Conservation (phyloP, 75 land plant species). For the Pinus taeda region DNA sequence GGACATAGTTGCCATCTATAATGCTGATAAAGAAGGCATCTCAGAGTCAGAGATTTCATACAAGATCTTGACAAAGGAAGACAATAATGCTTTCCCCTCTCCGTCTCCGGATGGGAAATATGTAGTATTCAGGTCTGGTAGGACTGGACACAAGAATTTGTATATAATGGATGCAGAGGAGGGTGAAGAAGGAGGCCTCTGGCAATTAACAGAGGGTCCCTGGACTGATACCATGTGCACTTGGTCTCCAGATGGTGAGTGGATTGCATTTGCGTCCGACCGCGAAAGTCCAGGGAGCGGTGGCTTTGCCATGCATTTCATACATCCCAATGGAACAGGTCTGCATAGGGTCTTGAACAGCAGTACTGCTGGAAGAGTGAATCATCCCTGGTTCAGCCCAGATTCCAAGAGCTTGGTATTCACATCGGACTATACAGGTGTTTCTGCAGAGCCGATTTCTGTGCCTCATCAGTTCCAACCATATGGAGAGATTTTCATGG, state of each 20-base stretch:
- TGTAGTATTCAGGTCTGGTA: constrained; percentile 83
- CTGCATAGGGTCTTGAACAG: constrained; percentile 52
- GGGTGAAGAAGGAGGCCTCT: constrained; percentile 55
- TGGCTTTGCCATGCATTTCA: constrained; percentile 57
- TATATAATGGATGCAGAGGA: constrained; percentile 89
- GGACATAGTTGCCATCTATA: constrained; percentile 58
- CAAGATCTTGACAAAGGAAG: constrained; percentile 48
- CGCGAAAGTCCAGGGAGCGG: constrained; percentile 66
- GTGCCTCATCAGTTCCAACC: constrained; percentile 82
- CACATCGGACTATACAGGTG: constrained; percentile 71
- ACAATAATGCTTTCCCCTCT: constrained; percentile 89
- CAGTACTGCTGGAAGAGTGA: constrained; percentile 53
- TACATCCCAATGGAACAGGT: constrained; percentile 78
- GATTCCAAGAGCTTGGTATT: constrained; percentile 69
- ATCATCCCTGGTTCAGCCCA: constrained; percentile 86
- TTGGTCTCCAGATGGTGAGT: constrained; percentile 94
- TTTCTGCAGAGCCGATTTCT: constrained; percentile 87
- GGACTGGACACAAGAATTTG: constrained; percentile 85
- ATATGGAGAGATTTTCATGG: constrained; percentile 77
- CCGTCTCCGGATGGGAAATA: constrained; percentile 90
- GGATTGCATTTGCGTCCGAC: constrained; percentile 92
- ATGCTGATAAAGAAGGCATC: constrained; percentile 26
- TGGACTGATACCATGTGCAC: constrained; percentile 93
- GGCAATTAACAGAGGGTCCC: constrained; percentile 67
- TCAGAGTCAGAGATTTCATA: constrained; percentile 5